Percentiles rank a stretch among this genome's conserved stretches.
These are phyloP conservation scores for Claviceps sp. DNA, from an alignment of 2,329 filamentous ascomycete genomes.

Conservation along the genomic window DNA sequence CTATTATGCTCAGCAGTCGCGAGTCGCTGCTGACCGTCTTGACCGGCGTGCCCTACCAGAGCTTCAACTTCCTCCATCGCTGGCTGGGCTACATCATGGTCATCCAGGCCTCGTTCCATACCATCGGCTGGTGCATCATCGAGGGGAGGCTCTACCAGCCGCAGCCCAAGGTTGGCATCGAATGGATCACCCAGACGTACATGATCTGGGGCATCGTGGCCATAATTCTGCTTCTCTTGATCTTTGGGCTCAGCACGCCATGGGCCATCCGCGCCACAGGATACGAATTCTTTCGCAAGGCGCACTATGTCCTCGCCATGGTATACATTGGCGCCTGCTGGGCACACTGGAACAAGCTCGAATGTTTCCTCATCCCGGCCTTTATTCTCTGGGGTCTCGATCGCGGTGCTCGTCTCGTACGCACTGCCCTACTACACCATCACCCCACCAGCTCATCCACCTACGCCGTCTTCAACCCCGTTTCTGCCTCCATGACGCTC, in stretches of 20 bases:
- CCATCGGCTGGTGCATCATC: constrained; percentile 56
- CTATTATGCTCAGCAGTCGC: constrained; percentile 51
- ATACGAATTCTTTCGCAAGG: constrained; percentile 66
- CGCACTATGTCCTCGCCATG: constrained; percentile 60
- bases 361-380: constrained; percentile 55
- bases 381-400: constrained; percentile 54
- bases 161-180: constrained; percentile 44
- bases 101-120: constrained; percentile 53
- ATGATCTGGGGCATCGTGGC: constrained; percentile 63
- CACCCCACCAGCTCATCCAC: constrained; percentile 27
- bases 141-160: constrained; percentile 57
- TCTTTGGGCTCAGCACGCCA: constrained; percentile 45
- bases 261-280: constrained; percentile 51
- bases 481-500: constrained; percentile 28
- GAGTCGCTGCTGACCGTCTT: constrained; percentile 57
- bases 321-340: constrained; percentile 64
- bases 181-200: constrained; percentile 51
- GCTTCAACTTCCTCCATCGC: constrained; percentile 65
- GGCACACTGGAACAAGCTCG: constrained; percentile 57
- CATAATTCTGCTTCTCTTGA: constrained; percentile 46
- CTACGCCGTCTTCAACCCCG: constrained; percentile 37
- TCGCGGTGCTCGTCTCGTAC: constrained; percentile 41
- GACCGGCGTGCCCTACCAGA: constrained; percentile 63
- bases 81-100: constrained; percentile 67
- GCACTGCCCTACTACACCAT: constrained; percentile 48